These are phyloP conservation scores for Lichenothelia convexa DNA, from an alignment of 495 filamentous ascomycete genomes.

Conservation along the genomic window DNA sequence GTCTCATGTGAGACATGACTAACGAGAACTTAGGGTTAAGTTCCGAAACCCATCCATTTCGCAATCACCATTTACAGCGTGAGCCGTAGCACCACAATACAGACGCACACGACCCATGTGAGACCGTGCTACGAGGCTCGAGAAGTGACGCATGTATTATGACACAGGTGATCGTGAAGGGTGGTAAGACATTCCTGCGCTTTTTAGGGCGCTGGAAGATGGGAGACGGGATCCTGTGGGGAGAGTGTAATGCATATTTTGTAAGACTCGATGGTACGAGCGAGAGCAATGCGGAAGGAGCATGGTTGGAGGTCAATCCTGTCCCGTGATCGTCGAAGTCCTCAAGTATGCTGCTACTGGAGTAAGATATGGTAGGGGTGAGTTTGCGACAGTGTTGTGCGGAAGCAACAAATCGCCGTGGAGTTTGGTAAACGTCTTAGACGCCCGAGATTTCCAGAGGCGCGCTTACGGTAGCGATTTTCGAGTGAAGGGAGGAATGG, in stretches of 20 bases:
- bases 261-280: slow-evolving; percentile 14
- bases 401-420: too few relatives aligned
- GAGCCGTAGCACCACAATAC: slow-evolving; percentile 13
- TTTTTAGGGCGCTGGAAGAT: slow-evolving; percentile 34
- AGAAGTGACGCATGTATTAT: too few relatives aligned
- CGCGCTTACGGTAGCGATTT: too few relatives aligned
- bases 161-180: too few relatives aligned
- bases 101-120: slow-evolving; percentile 15
- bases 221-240: slow-evolving; percentile 45
- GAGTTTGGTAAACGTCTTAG: too few relatives aligned
- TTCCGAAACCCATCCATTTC: slow-evolving; percentile 45
- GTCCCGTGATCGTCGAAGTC: slow-evolving; percentile 11
- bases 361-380: too few relatives aligned
- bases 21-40: slow-evolving; percentile 59
- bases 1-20: slow-evolving; percentile 34
- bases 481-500: too few relatives aligned
- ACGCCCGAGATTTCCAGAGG: too few relatives aligned
- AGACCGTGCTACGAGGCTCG: slow-evolving; percentile 31
- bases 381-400: too few relatives aligned
- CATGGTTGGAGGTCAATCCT: slow-evolving; percentile 2
- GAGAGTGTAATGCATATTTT: slow-evolving; percentile 41
- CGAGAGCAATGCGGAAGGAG: slow-evolving; percentile 21
- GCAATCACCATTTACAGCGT: slow-evolving; percentile 16
- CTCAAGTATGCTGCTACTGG: not conserved
- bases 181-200: slow-evolving; percentile 38